Percentiles rank a stretch among this genome's conserved stretches.
Evolutionary conservation across 768 basidiomycete species (phyloP).

Genomic region (Russula virescens): DNA sequence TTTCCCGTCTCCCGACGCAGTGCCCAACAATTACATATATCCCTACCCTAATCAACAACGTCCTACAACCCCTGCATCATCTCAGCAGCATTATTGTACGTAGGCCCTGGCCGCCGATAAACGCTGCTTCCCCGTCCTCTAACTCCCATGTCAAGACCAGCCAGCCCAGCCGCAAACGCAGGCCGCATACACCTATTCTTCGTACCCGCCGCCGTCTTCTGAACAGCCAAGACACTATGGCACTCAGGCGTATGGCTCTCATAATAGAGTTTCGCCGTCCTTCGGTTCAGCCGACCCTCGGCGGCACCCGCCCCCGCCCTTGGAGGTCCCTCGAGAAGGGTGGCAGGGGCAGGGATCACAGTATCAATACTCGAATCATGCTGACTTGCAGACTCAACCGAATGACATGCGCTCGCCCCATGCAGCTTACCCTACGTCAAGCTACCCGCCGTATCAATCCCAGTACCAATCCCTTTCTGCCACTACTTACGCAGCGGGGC

Average conservation of each 20-base stretch:
- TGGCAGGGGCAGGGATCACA: background rate
- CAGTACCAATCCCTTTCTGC: background rate
- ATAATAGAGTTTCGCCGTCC: constrained; percentile 15
- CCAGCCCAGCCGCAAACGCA: constrained; percentile 12
- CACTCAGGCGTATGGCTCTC: constrained; percentile 1
- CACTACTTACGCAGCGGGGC: background rate
- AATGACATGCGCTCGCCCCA: constrained; percentile 20
- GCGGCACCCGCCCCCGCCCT: constrained; percentile 15
- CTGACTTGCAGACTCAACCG: constrained; percentile 12
- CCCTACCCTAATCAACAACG: constrained; percentile 16
- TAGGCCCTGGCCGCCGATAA: constrained; percentile 1
- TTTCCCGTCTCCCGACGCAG: constrained; percentile 10
- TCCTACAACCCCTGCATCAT: constrained; percentile 9
- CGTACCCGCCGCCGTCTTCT: constrained; percentile 6
- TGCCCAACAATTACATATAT: constrained; percentile 8
- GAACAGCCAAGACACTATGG: constrained; percentile 7
- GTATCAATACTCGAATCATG: constrained; percentile 3
- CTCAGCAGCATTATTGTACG: constrained; percentile 13
- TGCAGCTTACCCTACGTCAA: constrained; percentile 1
- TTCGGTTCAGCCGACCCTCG: background rate
- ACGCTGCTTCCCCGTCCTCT: background rate
- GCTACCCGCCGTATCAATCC: constrained; percentile 2
- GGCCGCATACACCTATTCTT: constrained; percentile 2
- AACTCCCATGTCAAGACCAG: constrained; percentile 6
- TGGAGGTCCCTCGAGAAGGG: constrained; percentile 3